Conservation (phyloP, 1,284 basidiomycete genomes). For the Ustilago nuda region DNA sequence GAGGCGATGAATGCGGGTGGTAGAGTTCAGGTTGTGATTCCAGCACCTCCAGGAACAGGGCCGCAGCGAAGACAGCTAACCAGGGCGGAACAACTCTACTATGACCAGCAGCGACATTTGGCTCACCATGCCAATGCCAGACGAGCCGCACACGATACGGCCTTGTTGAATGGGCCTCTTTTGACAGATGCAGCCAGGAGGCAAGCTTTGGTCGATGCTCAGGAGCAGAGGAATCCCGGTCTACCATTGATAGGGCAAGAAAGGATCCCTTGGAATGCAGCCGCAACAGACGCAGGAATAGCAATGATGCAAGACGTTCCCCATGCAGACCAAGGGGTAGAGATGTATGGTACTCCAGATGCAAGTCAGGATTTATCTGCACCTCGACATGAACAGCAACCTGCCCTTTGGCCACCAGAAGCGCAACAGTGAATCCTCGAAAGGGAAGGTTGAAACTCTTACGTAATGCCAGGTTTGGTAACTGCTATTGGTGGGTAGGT, state of each 20-base stretch:
- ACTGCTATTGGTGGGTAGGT: neutral
- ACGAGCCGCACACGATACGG: slow-evolving; percentile 29
- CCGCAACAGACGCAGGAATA: neutral
- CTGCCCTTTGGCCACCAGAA: neutral
- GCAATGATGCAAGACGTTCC: slow-evolving; percentile 26
- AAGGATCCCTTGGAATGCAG: neutral
- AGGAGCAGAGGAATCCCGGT: slow-evolving; percentile 32
- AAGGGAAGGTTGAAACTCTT: slow-evolving; percentile 12
- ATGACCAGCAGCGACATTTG: slow-evolving; percentile 38
- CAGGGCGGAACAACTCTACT: slow-evolving; percentile 39
- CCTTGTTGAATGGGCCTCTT: slow-evolving; percentile 10
- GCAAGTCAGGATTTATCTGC: slow-evolving; percentile 1
- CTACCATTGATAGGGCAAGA: slow-evolving; percentile 21
- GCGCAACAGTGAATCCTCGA: slow-evolving; percentile 2
- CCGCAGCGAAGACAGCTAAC: slow-evolving; percentile 12
- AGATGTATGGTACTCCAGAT: slow-evolving; percentile 35
- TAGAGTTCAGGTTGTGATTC: neutral
- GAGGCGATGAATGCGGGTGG: neutral
- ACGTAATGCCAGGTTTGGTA: slow-evolving; percentile 18
- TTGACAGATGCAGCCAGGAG: slow-evolving; percentile 6
- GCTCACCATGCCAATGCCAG: slow-evolving; percentile 32
- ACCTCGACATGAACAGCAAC: neutral
- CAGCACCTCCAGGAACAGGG: neutral
- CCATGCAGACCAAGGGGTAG: slow-evolving; percentile 3
- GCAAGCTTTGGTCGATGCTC: slow-evolving; percentile 18